Percentiles rank a stretch among this genome's conserved stretches.
Conservation (phyloP, 768 basidiomycete genomes). For the Lentinula edodes region DNA sequence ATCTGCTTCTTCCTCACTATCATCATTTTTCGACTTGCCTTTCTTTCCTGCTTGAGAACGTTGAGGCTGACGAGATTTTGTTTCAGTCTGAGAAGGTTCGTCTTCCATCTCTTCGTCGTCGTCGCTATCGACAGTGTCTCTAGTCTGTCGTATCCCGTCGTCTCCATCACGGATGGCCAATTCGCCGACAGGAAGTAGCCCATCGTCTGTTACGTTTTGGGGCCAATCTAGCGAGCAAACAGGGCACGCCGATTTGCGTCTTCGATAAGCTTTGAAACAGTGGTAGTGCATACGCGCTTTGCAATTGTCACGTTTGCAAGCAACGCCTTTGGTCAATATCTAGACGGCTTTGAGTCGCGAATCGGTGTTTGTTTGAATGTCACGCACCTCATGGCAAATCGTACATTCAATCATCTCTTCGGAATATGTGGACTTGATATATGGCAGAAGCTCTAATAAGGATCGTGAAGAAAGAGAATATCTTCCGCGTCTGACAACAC, state of each 20-base stretch:
- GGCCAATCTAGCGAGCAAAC: constrained; percentile 60
- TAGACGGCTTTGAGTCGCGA: constrained; percentile 18
- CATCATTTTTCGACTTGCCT: constrained; percentile 25
- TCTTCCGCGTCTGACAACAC: constrained; percentile 45
- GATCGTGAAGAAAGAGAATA: constrained; percentile 76
- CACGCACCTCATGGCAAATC: constrained; percentile 62
- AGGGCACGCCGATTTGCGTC: constrained; percentile 44
- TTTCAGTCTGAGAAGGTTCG: constrained; percentile 24
- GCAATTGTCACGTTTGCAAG: constrained; percentile 60
- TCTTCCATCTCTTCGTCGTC: constrained; percentile 37
- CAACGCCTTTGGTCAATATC: constrained; percentile 65
- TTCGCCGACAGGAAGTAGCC: constrained; percentile 61
- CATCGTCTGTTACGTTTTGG: constrained; percentile 33
- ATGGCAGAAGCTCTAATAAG: constrained; percentile 65
- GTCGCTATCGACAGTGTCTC: constrained; percentile 27
- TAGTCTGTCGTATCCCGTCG: constrained; percentile 32
- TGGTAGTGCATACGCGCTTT: constrained; percentile 57
- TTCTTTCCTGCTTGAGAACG: constrained; percentile 18
- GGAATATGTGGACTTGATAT: constrained; percentile 67
- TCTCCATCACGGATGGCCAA: constrained; percentile 59
- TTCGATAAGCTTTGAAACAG: constrained; percentile 52
- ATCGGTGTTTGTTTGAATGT: background rate
- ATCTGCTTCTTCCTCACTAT: constrained; percentile 26
- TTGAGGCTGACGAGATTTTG: constrained; percentile 17
- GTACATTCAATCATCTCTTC: constrained; percentile 70